Evolutionary conservation across 306 rosid genomes (phyloP), one percentile per base, ranked within the genome.

Genomic region (Biancaea sappan): DNA sequence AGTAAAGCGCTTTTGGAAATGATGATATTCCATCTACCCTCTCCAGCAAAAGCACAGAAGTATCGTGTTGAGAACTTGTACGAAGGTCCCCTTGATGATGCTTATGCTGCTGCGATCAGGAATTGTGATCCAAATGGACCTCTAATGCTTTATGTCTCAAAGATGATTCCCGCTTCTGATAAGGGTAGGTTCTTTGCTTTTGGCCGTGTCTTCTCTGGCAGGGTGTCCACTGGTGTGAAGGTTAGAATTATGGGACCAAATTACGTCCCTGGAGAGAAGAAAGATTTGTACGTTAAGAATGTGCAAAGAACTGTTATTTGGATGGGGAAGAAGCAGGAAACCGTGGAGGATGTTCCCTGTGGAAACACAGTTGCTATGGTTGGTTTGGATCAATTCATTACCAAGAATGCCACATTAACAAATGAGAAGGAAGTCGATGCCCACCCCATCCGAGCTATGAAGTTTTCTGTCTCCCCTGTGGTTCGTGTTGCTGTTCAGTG

Each of bases 181-280:
- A n/a, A n/a, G n/a, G n/a, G n/a, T n/a, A n/a, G n/a, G n/a, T n/a
- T n/a, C n/a, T n/a, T n/a, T n/a, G n/a, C n/a, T n/a, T n/a, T n/a
- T n/a, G n/a, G n/a, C n/a, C n/a, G n/a, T n/a, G 97, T 93, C 4
- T 93, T 93, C 59, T 47, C 98, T 52, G 98, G 98, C 2, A 93
- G 12, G 63, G 92, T 93, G 19, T 82, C 89, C 0, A 90, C 98
- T 9, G 98, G 98, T 34, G 46, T 93, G 87, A 93, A 93, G 86
- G 98, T 93, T 21, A 86, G 98, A 70, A 93, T 90, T 63, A 93
- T 93, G 97, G 98, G 98, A 65, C 98, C 97, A 34, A 93, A 93
- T 35, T 35, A 35, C 6, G 40, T 73, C 29, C 98, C 98, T 26
- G 93, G 98, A n/a, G n/a, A n/a, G n/a, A n/a, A n/a, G n/a, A n/a